Percentiles rank a stretch among this genome's conserved stretches.
These are phyloP conservation scores for Fusarium buxicola DNA, from an alignment of 2,329 filamentous ascomycete species.

Conservation along the genomic window DNA sequence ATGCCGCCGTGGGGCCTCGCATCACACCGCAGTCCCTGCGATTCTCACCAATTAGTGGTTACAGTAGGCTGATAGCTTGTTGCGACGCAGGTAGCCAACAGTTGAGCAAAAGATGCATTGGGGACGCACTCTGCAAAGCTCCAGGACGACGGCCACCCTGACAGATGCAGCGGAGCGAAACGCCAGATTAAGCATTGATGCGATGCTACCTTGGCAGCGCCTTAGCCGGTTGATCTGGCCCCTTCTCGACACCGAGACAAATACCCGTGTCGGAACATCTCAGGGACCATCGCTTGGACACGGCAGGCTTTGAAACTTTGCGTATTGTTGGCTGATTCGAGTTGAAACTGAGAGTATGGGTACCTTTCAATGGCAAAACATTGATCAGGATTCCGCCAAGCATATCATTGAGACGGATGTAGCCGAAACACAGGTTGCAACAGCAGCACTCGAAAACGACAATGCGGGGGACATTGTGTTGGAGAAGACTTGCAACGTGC, in stretches of 20 bases:
- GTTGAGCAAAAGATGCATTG: neutral
- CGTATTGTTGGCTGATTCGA: neutral
- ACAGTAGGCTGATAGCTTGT: neutral
- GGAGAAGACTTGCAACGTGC: neutral
- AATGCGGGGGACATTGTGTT: neutral
- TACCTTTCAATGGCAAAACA: neutral
- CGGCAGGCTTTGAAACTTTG: neutral
- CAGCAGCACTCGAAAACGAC: neutral
- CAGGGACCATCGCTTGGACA: constrained; percentile 4
- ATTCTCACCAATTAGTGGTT: neutral
- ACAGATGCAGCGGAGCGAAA: constrained; percentile 32
- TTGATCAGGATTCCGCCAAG: neutral
- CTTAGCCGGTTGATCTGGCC: constrained; percentile 33
- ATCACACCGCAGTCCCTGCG: constrained; percentile 2
- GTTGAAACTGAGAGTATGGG: neutral
- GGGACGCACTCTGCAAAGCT: neutral
- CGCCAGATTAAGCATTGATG: constrained; percentile 43
- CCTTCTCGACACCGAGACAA: constrained; percentile 29
- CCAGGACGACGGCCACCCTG: constrained; percentile 13
- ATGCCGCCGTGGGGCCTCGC: constrained; percentile 2
- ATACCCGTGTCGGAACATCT: constrained; percentile 13
- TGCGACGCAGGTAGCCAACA: neutral
- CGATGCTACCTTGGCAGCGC: constrained; percentile 44
- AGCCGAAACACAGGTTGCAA: neutral
- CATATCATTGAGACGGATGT: neutral